Conservation (phyloP, 306 rosid genomes). For the Ceratonia siliqua region DNA sequence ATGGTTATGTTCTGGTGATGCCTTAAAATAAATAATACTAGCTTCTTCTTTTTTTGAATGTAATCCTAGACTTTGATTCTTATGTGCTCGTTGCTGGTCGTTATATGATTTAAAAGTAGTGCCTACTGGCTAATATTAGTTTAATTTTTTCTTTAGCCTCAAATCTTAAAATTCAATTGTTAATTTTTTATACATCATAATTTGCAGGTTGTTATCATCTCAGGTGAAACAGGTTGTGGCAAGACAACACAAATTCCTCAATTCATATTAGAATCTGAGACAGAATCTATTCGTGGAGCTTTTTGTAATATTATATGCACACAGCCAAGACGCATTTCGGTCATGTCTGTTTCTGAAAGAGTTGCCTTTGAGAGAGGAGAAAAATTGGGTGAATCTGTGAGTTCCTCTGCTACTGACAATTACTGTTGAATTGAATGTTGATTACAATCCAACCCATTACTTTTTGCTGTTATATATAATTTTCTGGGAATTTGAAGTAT, state of each 20-base stretch:
- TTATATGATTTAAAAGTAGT: slow-evolving; percentile 20
- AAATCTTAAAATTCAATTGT: slow-evolving; percentile 17
- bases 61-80: slow-evolving; percentile 17
- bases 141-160: neutral
- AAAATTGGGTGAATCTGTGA: slow-evolving; percentile 94
- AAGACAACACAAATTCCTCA: slow-evolving; percentile 99
- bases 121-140: slow-evolving; percentile 4
- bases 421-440: slow-evolving; percentile 1
- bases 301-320: slow-evolving; percentile 87
- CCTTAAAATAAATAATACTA: neutral
- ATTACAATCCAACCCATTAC: slow-evolving; percentile 1
- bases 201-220: slow-evolving; percentile 74
- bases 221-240: slow-evolving; percentile 99
- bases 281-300: slow-evolving; percentile 75
- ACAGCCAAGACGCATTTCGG: slow-evolving; percentile 96
- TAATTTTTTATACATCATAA: slow-evolving; percentile 6
- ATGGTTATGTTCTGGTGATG: slow-evolving; percentile 5
- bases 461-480: neutral
- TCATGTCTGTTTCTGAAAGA: slow-evolving; percentile 96
- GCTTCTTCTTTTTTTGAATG: neutral
- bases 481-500: slow-evolving; percentile 19
- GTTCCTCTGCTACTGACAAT: slow-evolving; percentile 45
- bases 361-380: slow-evolving; percentile 93
- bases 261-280: slow-evolving; percentile 88
- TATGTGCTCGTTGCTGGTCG: slow-evolving; percentile 13